phyloP scores from a whole-genome alignment of 192 early-diverging fungal species.

The Lobulomyces angularis region DNA sequence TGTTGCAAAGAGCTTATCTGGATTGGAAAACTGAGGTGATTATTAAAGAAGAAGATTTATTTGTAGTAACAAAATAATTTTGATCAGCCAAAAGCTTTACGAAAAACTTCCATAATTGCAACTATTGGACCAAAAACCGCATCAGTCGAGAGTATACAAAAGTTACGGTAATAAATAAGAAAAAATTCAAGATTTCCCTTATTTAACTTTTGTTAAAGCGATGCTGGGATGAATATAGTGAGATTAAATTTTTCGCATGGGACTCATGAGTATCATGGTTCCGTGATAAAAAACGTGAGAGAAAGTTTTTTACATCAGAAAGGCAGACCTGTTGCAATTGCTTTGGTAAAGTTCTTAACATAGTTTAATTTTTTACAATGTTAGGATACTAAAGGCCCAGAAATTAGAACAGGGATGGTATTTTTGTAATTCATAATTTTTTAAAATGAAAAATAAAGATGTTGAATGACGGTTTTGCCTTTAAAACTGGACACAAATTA shows the following conservation, averaged over 20 bases:
- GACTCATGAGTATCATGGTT: no score
- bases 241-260: constrained; percentile 50
- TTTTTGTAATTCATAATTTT: no score
- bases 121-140: constrained; percentile 46
- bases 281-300: constrained; percentile 12
- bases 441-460: no score
- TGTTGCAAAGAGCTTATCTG: no score
- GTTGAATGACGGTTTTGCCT: no score
- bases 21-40: no score
- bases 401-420: constrained; percentile 34
- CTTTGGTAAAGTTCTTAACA: background rate
- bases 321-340: background rate
- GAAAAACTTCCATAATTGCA: no score
- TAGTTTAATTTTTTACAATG: background rate
- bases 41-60: no score
- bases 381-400: constrained; percentile 46
- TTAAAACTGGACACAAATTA: no score
- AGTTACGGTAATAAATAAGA: constrained; percentile 12
- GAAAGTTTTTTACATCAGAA: background rate
- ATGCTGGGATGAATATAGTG: constrained; percentile 39
- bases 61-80: no score
- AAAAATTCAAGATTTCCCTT: background rate
- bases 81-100: no score
- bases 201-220: constrained; percentile 7
- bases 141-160: constrained; percentile 27